These are phyloP conservation scores for Calonectria fujianensis DNA, from an alignment of 2,329 filamentous ascomycete species.

Conservation along the genomic window DNA sequence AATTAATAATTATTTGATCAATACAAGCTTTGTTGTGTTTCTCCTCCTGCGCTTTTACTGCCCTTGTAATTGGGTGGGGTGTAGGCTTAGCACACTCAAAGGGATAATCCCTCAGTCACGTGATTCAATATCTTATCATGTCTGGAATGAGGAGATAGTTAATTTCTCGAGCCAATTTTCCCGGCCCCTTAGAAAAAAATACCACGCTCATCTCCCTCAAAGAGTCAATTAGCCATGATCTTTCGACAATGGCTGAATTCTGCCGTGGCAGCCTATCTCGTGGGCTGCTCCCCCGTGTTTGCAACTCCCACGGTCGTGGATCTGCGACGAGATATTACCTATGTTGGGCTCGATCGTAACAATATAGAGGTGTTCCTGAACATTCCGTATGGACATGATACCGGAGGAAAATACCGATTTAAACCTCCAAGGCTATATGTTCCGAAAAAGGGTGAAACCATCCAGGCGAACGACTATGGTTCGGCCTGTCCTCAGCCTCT, in stretches of 20 bases:
- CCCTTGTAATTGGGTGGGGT: no score
- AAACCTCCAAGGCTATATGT: not conserved
- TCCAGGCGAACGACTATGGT: not conserved
- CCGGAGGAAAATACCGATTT: not conserved
- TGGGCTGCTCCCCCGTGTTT: not conserved
- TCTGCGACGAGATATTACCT: not conserved
- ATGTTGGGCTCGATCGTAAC: not conserved
- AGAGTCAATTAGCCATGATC: not conserved
- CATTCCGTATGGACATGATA: constrained; percentile 1
- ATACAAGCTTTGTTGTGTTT: no score
- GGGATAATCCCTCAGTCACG: not conserved
- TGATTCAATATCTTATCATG: not conserved
- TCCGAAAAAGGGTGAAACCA: not conserved
- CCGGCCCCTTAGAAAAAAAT: no score
- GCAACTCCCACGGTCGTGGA: not conserved
- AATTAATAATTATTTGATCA: no score
- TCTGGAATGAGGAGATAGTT: not conserved
- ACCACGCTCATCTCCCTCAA: not conserved
- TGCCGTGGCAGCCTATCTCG: not conserved
- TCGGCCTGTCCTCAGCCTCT: constrained; percentile 11
- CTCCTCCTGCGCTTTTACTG: no score
- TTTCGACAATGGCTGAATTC: no score
- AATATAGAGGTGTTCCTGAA: constrained; percentile 10
- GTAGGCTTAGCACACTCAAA: no score
- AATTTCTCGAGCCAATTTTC: not conserved